Evolutionary conservation across 106 monocot genomes (phyloP), one percentile per base, ranked within the genome.

Genomic region (Dendrobium huoshanense): DNA sequence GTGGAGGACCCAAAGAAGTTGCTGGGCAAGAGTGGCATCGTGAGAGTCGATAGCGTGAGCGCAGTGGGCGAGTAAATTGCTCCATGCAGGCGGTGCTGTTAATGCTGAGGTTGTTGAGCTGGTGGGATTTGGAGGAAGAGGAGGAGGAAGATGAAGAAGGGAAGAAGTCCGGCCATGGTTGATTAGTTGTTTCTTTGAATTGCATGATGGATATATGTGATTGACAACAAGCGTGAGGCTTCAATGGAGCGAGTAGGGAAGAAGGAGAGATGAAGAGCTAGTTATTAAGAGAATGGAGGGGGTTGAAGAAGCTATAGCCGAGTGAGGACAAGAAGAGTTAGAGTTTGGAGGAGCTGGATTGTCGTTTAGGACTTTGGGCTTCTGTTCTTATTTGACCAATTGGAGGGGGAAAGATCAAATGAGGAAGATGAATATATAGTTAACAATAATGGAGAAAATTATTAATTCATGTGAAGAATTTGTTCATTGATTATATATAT

Each of bases 1-100:
- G 88, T 95, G 87, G 85, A 95, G 92, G 43, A 95, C 98, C 98
- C 95, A 99, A 20, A 95, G 79, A 84, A 93, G 80, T 79, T 99
- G 95, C 81, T 99, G 98, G 41, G 95, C 87, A 0, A 93, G 87
- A 73, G 92, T 87, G 61, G 89, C 85, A 79, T 99, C 98, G 86
- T 90, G 90, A 78, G 75, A 44, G 79, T 95, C 92, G 72, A 99
- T 87, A 80, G 98, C 98, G 81, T 78, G 87, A 78, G 98, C 93
- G 80, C 91, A 99, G 91, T 95, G 91, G 31, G 89, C 87, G 8
- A 99, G 91, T 55, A 99, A 99, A 90, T 74, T 99, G 92, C 77
- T 99, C 98, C 90, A 93, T 95, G 89, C 87, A 92, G 77, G 84
- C 58, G 18, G 89, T 80, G 59, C 68, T 88, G 82, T 11, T 51